Conservation (phyloP, 2,329 filamentous ascomycete species). For the Volutella citrinella region DNA sequence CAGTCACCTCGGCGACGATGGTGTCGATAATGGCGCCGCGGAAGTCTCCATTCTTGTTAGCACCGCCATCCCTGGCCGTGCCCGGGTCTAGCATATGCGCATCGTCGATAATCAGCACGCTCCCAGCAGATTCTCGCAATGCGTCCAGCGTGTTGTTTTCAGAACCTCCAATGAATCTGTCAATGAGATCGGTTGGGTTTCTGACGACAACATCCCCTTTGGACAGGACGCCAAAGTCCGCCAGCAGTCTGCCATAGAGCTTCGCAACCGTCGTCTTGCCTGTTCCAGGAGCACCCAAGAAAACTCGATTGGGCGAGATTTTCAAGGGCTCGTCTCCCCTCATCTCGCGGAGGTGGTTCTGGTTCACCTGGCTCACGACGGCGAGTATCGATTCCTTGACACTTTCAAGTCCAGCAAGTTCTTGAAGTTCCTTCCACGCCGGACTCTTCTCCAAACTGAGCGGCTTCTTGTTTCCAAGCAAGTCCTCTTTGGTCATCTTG, state of each 20-base stretch:
- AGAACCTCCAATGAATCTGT: slow-evolving; percentile 59
- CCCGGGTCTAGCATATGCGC: slow-evolving; percentile 63
- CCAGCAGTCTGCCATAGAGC: slow-evolving; percentile 65
- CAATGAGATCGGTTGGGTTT: slow-evolving; percentile 71
- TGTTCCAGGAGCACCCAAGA: slow-evolving; percentile 68
- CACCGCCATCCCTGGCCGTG: slow-evolving; percentile 24
- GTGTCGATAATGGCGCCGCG: slow-evolving; percentile 70
- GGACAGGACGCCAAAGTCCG: slow-evolving; percentile 59
- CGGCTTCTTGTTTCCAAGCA: slow-evolving; percentile 65
- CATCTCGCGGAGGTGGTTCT: slow-evolving; percentile 64
- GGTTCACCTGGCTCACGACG: slow-evolving; percentile 50
- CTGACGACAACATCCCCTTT: slow-evolving; percentile 59
- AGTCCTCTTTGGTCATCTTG: slow-evolving; percentile 55
- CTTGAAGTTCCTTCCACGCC: slow-evolving; percentile 58
- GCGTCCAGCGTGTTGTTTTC: slow-evolving; percentile 70
- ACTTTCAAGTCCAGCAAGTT: slow-evolving; percentile 53
- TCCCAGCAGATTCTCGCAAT: slow-evolving; percentile 61
- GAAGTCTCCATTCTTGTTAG: slow-evolving; percentile 38
- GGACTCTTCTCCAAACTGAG: slow-evolving; percentile 46
- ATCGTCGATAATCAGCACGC: slow-evolving; percentile 76
- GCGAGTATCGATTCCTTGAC: slow-evolving; percentile 53
- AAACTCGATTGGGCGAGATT: slow-evolving; percentile 64
- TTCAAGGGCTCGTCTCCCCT: slow-evolving; percentile 54
- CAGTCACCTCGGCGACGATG: slow-evolving; percentile 71
- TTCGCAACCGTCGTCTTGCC: slow-evolving; percentile 73